These are phyloP conservation scores for Termitomyces sp. DNA, from an alignment of 768 basidiomycete genomes.

Conservation along the genomic window DNA sequence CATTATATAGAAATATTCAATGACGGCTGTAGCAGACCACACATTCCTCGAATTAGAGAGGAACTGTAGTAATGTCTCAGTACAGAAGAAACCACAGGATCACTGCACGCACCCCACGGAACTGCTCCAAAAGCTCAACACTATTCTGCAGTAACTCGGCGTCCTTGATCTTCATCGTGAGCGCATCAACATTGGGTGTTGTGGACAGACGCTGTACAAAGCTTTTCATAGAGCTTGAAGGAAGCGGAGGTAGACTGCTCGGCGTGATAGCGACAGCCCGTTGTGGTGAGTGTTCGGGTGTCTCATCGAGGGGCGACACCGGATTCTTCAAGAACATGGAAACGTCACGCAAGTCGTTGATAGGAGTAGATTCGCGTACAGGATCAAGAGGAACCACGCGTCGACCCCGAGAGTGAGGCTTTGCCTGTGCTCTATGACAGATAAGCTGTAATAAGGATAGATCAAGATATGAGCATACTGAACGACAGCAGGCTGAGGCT, in stretches of 20 bases:
- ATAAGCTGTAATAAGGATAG: not conserved
- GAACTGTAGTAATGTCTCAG: constrained; percentile 30
- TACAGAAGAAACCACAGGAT: not conserved
- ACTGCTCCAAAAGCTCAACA: constrained; percentile 28
- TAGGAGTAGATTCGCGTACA: constrained; percentile 43
- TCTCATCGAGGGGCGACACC: constrained; percentile 29
- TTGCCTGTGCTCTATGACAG: constrained; percentile 6
- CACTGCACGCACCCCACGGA: constrained; percentile 30
- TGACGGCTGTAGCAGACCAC: constrained; percentile 46
- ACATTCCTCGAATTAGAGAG: constrained; percentile 65
- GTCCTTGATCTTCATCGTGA: constrained; percentile 27
- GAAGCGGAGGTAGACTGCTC: constrained; percentile 34
- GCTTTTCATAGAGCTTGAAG: constrained; percentile 34
- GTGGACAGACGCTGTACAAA: constrained; percentile 30
- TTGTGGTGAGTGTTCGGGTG: constrained; percentile 22
- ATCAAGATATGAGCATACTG: not conserved
- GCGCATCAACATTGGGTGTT: constrained; percentile 23
- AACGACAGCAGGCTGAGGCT: constrained; percentile 23
- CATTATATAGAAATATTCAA: constrained; percentile 53
- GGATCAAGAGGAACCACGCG: constrained; percentile 31
- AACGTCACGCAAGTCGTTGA: constrained; percentile 44
- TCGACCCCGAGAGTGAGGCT: constrained; percentile 13
- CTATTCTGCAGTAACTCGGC: constrained; percentile 31
- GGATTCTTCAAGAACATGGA: constrained; percentile 49
- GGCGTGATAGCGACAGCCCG: constrained; percentile 23